Conservation (phyloP, 805 yeast species). For the Suhomyces prunicola region DNA sequence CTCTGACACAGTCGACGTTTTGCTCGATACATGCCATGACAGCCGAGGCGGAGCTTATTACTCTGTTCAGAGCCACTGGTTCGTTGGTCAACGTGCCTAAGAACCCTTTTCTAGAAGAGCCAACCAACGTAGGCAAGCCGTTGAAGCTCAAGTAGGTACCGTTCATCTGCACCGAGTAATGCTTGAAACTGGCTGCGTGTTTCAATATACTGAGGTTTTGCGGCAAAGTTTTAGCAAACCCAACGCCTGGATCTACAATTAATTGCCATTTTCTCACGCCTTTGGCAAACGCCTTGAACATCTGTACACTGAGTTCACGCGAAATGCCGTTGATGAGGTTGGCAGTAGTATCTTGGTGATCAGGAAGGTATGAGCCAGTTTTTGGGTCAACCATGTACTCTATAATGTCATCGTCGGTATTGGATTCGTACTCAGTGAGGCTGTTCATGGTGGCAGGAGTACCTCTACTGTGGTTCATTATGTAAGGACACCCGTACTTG, state of each 20-base stretch:
- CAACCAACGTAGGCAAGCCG: constrained; percentile 68
- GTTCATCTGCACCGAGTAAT: constrained; percentile 38
- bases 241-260: constrained; percentile 90
- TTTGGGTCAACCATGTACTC: constrained; percentile 34
- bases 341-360: constrained; percentile 17
- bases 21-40: constrained; percentile 70
- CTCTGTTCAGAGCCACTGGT: constrained; percentile 56
- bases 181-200: constrained; percentile 46
- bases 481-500: constrained; percentile 66
- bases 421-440: constrained; percentile 51
- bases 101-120: constrained; percentile 86
- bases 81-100: constrained; percentile 72
- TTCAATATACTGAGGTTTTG: constrained; percentile 71
- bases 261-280: constrained; percentile 90
- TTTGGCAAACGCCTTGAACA: constrained; percentile 50
- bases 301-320: constrained; percentile 58
- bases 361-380: constrained; percentile 19
- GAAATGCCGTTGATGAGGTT: constrained; percentile 56
- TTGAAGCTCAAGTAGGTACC: constrained; percentile 41
- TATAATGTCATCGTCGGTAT: constrained; percentile 31
- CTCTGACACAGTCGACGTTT: constrained; percentile 78
- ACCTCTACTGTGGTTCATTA: constrained; percentile 85
- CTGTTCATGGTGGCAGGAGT: constrained; percentile 67
- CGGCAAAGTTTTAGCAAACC: constrained; percentile 80
- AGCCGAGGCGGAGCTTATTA: constrained; percentile 72